Percentiles rank a stretch among this genome's conserved stretches.
phyloP scores from a whole-genome alignment of 768 basidiomycete species.

The Mycena sanguinolenta region DNA sequence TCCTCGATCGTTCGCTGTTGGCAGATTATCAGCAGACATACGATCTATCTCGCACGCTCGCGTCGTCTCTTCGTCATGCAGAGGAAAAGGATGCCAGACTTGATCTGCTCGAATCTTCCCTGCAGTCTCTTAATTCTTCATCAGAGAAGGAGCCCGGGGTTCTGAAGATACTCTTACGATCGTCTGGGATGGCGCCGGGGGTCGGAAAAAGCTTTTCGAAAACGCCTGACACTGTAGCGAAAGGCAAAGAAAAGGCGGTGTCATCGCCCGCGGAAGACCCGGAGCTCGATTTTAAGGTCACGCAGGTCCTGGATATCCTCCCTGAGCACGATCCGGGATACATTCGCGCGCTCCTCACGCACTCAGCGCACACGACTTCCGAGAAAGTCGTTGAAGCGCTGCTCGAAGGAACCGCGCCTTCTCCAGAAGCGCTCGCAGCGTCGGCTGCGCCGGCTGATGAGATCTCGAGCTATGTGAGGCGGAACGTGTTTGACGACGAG shows the following conservation, averaged over 20 bases:
- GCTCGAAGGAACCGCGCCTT: slow-evolving; percentile 79
- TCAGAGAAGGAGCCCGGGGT: slow-evolving; percentile 62
- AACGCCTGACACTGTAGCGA: slow-evolving; percentile 35
- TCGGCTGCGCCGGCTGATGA: slow-evolving; percentile 42
- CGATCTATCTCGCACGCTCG: slow-evolving; percentile 65
- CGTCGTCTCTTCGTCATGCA: slow-evolving; percentile 57
- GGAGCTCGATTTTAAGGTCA: slow-evolving; percentile 68
- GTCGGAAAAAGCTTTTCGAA: slow-evolving; percentile 43
- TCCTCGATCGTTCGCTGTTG: slow-evolving; percentile 76
- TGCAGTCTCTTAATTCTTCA: slow-evolving; percentile 56
- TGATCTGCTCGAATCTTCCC: slow-evolving; percentile 66
- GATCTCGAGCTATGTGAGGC: slow-evolving; percentile 54
- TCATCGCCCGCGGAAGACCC: slow-evolving; percentile 49
- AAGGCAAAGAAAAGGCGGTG: slow-evolving; percentile 60
- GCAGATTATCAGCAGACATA: slow-evolving; percentile 82
- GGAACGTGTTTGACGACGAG: slow-evolving; percentile 84
- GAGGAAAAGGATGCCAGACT: slow-evolving; percentile 70
- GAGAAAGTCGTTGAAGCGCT: slow-evolving; percentile 79
- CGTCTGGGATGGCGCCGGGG: slow-evolving; percentile 63
- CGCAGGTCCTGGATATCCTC: slow-evolving; percentile 83
- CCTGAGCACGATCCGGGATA: slow-evolving; percentile 72
- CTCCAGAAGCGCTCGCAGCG: slow-evolving; percentile 42
- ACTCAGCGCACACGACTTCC: slow-evolving; percentile 64
- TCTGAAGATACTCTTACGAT: slow-evolving; percentile 73
- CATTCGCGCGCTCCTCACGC: slow-evolving; percentile 67